phyloP scores from a whole-genome alignment of 2,329 filamentous ascomycete species.

The Stachybotrys elegans region DNA sequence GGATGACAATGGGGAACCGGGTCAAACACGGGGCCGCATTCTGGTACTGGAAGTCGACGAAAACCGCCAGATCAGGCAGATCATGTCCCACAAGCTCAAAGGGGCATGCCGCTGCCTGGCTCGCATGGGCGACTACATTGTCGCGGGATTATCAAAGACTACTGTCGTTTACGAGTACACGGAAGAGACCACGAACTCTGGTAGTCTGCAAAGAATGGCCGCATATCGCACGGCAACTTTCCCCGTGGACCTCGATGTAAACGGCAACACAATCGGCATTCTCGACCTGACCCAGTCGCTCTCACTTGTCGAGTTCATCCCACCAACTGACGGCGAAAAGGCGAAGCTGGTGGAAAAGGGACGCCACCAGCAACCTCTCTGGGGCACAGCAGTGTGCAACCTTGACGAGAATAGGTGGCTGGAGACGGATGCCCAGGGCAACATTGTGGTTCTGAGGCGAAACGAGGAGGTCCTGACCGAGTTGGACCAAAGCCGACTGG shows the following conservation, averaged over 20 bases:
- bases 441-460: slow-evolving; percentile 73
- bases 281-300: slow-evolving; percentile 94
- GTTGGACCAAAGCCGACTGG: slow-evolving; percentile 66
- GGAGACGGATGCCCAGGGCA: slow-evolving; percentile 81
- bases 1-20: slow-evolving; percentile 31
- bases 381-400: slow-evolving; percentile 73
- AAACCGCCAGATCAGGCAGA: slow-evolving; percentile 65
- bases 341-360: slow-evolving; percentile 68
- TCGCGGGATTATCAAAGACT: slow-evolving; percentile 86
- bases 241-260: slow-evolving; percentile 74
- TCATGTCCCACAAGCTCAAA: slow-evolving; percentile 65
- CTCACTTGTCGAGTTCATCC: slow-evolving; percentile 67
- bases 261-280: slow-evolving; percentile 71
- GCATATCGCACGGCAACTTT: slow-evolving; percentile 78
- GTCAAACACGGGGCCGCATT: slow-evolving; percentile 69
- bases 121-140: slow-evolving; percentile 70
- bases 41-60: slow-evolving; percentile 78
- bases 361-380: slow-evolving; percentile 74
- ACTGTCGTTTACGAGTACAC: slow-evolving; percentile 56
- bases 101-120: slow-evolving; percentile 77
- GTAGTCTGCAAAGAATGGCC: slow-evolving; percentile 63
- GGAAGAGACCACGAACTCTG: slow-evolving; percentile 50
- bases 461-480: slow-evolving; percentile 68
- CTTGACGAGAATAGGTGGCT: slow-evolving; percentile 73
- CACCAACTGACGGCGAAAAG: slow-evolving; percentile 49